A percentile compares a stretch with the other conserved stretches of the same genome.
Evolutionary conservation across 257 asterid genomes (phyloP).

Genomic region (Dorcoceras hygrometricum): DNA sequence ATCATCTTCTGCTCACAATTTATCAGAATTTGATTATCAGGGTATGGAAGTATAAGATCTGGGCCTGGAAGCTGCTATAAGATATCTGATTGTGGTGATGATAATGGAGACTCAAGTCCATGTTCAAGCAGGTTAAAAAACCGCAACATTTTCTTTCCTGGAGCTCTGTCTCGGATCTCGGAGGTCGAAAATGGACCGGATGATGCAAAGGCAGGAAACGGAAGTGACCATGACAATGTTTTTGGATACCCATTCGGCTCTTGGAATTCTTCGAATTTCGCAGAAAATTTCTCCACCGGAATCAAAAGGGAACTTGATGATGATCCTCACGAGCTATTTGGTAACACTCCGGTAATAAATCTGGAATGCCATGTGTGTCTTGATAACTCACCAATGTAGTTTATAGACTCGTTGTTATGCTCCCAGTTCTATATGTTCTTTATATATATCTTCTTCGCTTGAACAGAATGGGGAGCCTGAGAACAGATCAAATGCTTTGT

Average conservation of each 20-base stretch:
- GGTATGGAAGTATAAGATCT: constrained; percentile 35
- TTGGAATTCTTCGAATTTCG: constrained; percentile 55
- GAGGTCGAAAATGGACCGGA: constrained; percentile 39
- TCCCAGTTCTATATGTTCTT: not conserved
- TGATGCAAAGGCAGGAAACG: constrained; percentile 31
- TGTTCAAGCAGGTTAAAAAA: constrained; percentile 31
- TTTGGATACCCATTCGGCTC: constrained; percentile 44
- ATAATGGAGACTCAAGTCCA: constrained; percentile 36
- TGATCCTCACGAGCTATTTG: constrained; percentile 33
- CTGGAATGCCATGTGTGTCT: not conserved
- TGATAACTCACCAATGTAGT: not conserved
- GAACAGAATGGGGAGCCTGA: constrained; percentile 43
- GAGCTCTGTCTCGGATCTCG: constrained; percentile 50
- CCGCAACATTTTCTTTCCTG: constrained; percentile 31
- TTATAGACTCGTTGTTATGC: not conserved
- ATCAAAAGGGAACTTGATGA: constrained; percentile 59
- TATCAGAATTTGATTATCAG: constrained; percentile 33
- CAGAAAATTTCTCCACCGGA: constrained; percentile 37
- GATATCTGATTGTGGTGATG: constrained; percentile 29
- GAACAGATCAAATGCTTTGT: constrained; percentile 43
- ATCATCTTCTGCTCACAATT: constrained; percentile 10
- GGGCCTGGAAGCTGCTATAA: constrained; percentile 39
- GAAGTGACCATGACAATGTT: constrained; percentile 30
- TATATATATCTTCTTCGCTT: not conserved
- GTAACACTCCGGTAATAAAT: constrained; percentile 36